Base-by-base conservation (phyloP, 192 early-diverging fungal species). In the Coemansia erecta region DNA sequence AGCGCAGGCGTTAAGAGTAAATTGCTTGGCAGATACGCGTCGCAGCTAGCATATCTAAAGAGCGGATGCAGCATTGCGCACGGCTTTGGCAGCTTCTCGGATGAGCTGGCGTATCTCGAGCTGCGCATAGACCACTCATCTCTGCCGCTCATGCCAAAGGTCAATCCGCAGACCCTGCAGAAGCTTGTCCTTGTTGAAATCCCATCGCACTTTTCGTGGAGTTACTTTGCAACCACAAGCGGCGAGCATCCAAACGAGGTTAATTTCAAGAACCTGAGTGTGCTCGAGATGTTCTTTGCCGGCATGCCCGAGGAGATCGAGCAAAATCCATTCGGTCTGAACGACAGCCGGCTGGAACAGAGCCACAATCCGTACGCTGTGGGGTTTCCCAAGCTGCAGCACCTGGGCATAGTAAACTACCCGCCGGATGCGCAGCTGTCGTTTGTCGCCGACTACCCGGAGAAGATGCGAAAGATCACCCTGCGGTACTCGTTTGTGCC, bases 401-500 rank as follows among this genome's bases (percentile, higher is more conserved):
- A 24, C 2, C 51, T 53, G 4, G 33, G 51, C 31, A 18, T 53
- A 3, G 2, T 26, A 17, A 31, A 37, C n/a, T 53, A 53, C 33
- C 33, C 51, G 8, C 33, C 31, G 14, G 33, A 53, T 35, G 51
- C 51, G 3, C 26, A 24, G 26, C 13, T 53, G 51, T 53, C 51
- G 51, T 31, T 53, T 37, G 51, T 18, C 4, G 51, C 51, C 31
- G 17, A 31, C 15, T 53, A 53, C 17, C 51, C 51, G 1, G 10
- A 9, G n/a, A 23, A 37, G 1, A 37, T 53, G 51, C 26, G 17
- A 13, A 24, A 37, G 26, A 3, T 53, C 10, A 31, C 33, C 8
- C 33, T 53, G 31, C 12, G 33, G 12, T 37, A 37, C 51, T 53
- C 51, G 21, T 31, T 53, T 53, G 7, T 53, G 24, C 51, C 51